Evolutionary conservation across 805 yeast species (phyloP).

Genomic region (Candida insectorum): DNA sequence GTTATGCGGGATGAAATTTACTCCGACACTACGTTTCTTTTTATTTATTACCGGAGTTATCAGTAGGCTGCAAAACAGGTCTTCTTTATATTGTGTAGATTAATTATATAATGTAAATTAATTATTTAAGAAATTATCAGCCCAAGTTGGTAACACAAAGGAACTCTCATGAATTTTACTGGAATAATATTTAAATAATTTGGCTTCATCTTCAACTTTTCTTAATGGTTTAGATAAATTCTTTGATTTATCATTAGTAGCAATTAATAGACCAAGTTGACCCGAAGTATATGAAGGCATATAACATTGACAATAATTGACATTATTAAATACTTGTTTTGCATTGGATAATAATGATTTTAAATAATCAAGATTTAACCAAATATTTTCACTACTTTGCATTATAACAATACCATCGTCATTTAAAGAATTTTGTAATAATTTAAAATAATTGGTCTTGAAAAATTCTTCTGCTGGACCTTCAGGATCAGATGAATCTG

Average conservation of each 20-base stretch:
- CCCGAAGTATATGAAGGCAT: slow-evolving; percentile 90
- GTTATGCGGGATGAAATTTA: slow-evolving; percentile 5
- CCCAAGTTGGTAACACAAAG: slow-evolving; percentile 81
- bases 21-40: too few species aligned
- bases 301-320: slow-evolving; percentile 70
- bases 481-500: slow-evolving; percentile 93
- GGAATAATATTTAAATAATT: slow-evolving; percentile 62
- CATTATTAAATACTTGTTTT: slow-evolving; percentile 54
- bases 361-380: slow-evolving; percentile 63
- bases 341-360: slow-evolving; percentile 47
- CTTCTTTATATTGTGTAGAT: too few species aligned
- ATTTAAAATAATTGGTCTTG: slow-evolving; percentile 69
- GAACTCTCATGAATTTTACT: slow-evolving; percentile 64
- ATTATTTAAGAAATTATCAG: slow-evolving; percentile 35
- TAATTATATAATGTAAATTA: not conserved
- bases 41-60: too few species aligned
- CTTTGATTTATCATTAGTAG: slow-evolving; percentile 52
- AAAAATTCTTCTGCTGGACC: slow-evolving; percentile 93
- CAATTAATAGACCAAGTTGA: slow-evolving; percentile 75
- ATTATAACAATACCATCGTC: slow-evolving; percentile 70
- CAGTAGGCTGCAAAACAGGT: too few species aligned
- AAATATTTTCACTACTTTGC: slow-evolving; percentile 73
- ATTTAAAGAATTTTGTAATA: slow-evolving; percentile 61
- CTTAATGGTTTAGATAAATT: slow-evolving; percentile 54
- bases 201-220: slow-evolving; percentile 33